Evolutionary conservation across 768 basidiomycete species (phyloP).

Genomic region (Tulasnella sp.): DNA sequence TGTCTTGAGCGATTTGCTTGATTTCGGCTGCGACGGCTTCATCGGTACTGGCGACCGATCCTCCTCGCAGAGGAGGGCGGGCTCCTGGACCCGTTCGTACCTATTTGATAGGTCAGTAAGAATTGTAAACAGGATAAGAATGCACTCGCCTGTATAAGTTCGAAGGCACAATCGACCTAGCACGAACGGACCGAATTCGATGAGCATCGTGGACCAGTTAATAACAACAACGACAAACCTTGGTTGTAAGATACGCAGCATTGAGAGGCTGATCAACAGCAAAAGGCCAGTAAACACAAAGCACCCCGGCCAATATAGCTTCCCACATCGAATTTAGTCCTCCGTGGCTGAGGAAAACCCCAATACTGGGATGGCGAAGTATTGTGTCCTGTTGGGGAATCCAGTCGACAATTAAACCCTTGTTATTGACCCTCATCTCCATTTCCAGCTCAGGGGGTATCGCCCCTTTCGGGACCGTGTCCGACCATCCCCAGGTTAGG

Average conservation of each 20-base stretch:
- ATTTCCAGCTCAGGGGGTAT: background rate
- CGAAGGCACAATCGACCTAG: background rate
- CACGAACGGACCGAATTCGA: background rate
- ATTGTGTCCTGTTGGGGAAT: background rate
- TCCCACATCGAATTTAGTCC: slow-evolving; percentile 14
- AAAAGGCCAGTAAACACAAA: slow-evolving; percentile 8
- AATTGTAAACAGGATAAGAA: background rate
- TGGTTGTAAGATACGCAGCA: background rate
- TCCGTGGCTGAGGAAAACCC: background rate
- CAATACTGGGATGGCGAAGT: slow-evolving; percentile 1
- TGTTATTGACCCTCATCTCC: background rate
- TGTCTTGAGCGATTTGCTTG: background rate
- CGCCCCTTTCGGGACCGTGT: background rate
- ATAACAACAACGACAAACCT: background rate
- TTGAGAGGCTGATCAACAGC: background rate
- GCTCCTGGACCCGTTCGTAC: background rate
- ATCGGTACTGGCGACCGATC: background rate
- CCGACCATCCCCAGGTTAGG: background rate
- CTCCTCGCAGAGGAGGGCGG: background rate
- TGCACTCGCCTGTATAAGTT: background rate
- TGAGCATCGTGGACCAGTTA: background rate
- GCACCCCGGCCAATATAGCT: background rate
- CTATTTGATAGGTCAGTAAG: background rate
- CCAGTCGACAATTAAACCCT: slow-evolving; percentile 3
- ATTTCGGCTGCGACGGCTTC: background rate